These are phyloP conservation scores for Syncephalastrum sp. DNA, from an alignment of 371 early-diverging fungal genomes.

Conservation along the genomic window DNA sequence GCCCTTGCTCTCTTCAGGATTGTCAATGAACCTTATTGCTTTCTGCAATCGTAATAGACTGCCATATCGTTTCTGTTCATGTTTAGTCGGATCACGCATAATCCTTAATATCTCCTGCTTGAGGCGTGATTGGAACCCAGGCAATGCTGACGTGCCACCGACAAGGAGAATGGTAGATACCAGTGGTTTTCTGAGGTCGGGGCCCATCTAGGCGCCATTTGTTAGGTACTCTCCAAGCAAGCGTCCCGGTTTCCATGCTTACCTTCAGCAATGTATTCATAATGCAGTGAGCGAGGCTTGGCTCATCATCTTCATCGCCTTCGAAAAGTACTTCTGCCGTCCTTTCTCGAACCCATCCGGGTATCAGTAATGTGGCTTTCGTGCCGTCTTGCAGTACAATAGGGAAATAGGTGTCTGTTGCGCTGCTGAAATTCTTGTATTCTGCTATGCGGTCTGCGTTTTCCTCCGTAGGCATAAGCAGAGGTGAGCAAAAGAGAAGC, in stretches of 20 bases:
- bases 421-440: slow-evolving; percentile 58
- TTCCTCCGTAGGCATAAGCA: slow-evolving; percentile 37
- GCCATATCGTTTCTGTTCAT: slow-evolving; percentile 41
- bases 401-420: slow-evolving; percentile 57
- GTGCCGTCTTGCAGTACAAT: slow-evolving; percentile 43
- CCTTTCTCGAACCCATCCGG: slow-evolving; percentile 88
- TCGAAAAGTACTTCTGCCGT: slow-evolving; percentile 81
- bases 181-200: slow-evolving; percentile 74
- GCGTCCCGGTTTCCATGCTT: not conserved
- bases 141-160: slow-evolving; percentile 80
- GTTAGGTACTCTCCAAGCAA: not conserved
- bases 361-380: slow-evolving; percentile 61
- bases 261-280: slow-evolving; percentile 64
- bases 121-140: slow-evolving; percentile 69
- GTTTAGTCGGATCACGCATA: slow-evolving; percentile 38
- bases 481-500: slow-evolving; percentile 66
- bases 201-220: slow-evolving; percentile 42
- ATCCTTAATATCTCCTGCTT: slow-evolving; percentile 59
- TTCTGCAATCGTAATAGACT: slow-evolving; percentile 29
- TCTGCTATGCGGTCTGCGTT: slow-evolving; percentile 43
- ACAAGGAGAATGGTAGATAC: slow-evolving; percentile 66
- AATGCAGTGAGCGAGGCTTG: slow-evolving; percentile 58
- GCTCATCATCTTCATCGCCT: slow-evolving; percentile 63
- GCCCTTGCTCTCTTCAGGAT: slow-evolving; percentile 31
- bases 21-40: slow-evolving; percentile 35